Conservation (phyloP, 2,329 filamentous ascomycete genomes). For the Pseudocercospora musae region DNA sequence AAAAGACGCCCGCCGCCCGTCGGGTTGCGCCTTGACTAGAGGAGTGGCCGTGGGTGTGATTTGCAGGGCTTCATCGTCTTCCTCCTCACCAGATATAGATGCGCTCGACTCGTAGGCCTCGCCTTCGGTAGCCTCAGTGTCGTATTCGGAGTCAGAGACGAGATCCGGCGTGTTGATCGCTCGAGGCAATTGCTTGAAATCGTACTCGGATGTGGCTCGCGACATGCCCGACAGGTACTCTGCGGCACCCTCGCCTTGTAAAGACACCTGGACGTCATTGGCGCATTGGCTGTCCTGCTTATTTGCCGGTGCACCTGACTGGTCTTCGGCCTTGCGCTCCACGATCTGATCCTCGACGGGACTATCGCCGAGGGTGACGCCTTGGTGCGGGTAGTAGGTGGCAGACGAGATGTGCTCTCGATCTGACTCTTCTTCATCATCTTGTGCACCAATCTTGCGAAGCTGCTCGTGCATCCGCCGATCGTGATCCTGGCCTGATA, state of each 20-base stretch:
- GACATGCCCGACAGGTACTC: conserved; percentile 58
- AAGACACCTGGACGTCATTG: conserved; percentile 60
- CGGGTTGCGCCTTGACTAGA: conserved; percentile 34
- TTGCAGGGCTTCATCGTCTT: conserved; percentile 12
- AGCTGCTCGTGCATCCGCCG: conserved; percentile 14
- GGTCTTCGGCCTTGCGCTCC: conserved; percentile 16
- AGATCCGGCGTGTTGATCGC: conserved; percentile 16
- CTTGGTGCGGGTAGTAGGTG: conserved; percentile 74
- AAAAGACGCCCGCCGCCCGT: conserved; percentile 5
- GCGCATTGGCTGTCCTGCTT: background rate
- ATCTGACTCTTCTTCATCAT: conserved; percentile 64
- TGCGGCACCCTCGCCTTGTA: conserved; percentile 59
- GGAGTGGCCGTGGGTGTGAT: conserved; percentile 28
- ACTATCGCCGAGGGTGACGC: conserved; percentile 44
- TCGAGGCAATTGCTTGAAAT: conserved; percentile 20
- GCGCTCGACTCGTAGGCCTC: conserved; percentile 52
- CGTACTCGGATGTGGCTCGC: conserved; percentile 17
- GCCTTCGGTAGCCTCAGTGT: conserved; percentile 31
- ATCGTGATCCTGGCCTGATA: conserved; percentile 20
- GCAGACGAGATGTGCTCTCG: conserved; percentile 86
- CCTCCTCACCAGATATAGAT: conserved; percentile 51
- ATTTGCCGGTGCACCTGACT: background rate
- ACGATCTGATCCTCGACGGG: conserved; percentile 29
- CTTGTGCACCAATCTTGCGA: conserved; percentile 33
- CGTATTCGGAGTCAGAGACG: conserved; percentile 40